phyloP scores from a whole-genome alignment of 129 eudicot genomes.

The Arctium lappa region DNA sequence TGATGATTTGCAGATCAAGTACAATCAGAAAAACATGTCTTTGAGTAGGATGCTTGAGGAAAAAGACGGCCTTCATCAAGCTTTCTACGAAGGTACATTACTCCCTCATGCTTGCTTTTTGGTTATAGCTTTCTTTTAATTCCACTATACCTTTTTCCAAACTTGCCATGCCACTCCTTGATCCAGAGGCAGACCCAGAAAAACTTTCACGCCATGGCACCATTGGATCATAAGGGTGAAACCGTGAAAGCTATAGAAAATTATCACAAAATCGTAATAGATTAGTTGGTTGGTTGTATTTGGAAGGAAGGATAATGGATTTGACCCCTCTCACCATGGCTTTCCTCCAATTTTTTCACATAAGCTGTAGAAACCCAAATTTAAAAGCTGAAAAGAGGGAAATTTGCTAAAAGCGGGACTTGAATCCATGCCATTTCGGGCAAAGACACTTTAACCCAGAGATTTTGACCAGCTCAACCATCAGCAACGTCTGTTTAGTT shows the following conservation, averaged over 20 bases:
- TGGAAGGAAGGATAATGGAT: not conserved
- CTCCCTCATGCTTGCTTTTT: not conserved
- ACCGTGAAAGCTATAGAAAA: too few species aligned
- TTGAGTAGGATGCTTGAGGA: conserved; percentile 68
- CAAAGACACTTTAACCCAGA: not conserved
- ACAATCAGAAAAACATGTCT: conserved; percentile 59
- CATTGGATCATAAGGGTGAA: not conserved
- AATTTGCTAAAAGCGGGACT: not conserved
- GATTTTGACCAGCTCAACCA: not conserved
- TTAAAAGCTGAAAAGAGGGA: not conserved
- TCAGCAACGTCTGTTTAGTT: not conserved
- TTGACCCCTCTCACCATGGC: not conserved
- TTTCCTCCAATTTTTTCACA: not conserved
- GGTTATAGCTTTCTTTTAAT: not conserved
- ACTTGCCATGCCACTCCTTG: not conserved
- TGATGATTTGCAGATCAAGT: conserved; percentile 58
- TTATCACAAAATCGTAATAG: not conserved
- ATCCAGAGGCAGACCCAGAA: not conserved
- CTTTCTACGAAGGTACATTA: conserved; percentile 61
- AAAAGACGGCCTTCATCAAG: conserved; percentile 68
- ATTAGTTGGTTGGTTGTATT: not conserved
- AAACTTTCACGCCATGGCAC: not conserved
- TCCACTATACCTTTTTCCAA: not conserved
- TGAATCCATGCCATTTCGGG: not conserved
- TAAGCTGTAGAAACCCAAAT: not conserved